Evolutionary conservation across 2,329 filamentous ascomycete genomes (phyloP).

Genomic region (Bipolaris cookei): DNA sequence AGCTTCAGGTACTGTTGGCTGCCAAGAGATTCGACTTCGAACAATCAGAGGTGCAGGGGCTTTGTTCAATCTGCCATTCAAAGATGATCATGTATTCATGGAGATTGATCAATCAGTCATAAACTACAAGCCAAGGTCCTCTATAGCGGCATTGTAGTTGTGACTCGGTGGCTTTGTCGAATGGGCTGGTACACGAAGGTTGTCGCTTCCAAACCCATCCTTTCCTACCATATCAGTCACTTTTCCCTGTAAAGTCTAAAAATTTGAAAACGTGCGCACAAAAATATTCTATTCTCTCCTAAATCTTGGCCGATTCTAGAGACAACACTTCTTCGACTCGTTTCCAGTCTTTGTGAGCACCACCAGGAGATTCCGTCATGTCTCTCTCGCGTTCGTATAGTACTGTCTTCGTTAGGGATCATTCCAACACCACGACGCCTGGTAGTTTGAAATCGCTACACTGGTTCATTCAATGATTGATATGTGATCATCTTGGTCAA

Average conservation of each 20-base stretch:
- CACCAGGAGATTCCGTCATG: neutral
- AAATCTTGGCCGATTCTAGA: neutral
- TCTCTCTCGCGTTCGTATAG: neutral
- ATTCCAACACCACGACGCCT: no score
- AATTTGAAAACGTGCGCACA: neutral
- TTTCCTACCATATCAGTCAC: neutral
- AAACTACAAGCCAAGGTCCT: neutral
- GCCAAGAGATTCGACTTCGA: neutral
- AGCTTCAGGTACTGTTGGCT: neutral
- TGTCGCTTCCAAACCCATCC: neutral
- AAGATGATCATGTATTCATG: neutral
- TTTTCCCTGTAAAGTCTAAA: neutral
- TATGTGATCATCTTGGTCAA: neutral
- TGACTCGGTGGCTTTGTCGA: neutral
- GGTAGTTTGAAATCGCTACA: neutral
- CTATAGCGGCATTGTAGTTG: neutral
- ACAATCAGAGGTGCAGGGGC: neutral
- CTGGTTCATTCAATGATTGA: slow-evolving; percentile 8
- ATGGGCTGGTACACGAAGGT: neutral
- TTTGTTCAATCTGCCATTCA: neutral
- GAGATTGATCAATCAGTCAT: neutral
- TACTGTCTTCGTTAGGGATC: neutral
- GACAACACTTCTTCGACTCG: neutral
- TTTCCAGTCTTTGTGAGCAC: neutral
- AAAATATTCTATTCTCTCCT: neutral